Evolutionary conservation across 305 asterid species (phyloP).

Genomic region (Rubia peregrina): DNA sequence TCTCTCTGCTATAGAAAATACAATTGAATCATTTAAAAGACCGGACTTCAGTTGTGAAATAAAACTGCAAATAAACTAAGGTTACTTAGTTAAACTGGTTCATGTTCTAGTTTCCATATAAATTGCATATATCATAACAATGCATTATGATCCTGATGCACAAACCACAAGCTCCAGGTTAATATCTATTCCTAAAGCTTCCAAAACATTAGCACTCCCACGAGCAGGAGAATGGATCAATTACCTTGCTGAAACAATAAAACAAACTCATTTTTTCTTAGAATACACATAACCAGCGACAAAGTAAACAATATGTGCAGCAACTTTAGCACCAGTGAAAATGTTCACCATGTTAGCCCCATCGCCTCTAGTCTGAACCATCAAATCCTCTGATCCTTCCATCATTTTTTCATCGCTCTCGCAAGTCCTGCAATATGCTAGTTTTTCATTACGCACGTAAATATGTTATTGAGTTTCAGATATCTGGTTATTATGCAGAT

Average conservation of each 20-base stretch:
- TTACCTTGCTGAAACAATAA: conserved; percentile 66
- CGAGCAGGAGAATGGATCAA: conserved; percentile 77
- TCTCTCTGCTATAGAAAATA: too few species aligned
- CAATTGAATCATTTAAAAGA: too few species aligned
- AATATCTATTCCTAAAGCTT: conserved; percentile 59
- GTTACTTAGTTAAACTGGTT: not conserved
- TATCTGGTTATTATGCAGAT: too few species aligned
- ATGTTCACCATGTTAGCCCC: conserved; percentile 75
- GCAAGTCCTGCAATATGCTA: too few species aligned
- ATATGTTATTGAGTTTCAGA: too few species aligned
- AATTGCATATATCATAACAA: too few species aligned
- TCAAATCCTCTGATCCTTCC: conserved; percentile 53
- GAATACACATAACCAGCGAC: not conserved
- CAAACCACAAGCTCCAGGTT: conserved; percentile 62
- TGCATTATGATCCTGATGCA: not conserved
- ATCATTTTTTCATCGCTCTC: conserved; percentile 52
- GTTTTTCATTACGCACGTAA: too few species aligned
- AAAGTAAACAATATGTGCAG: not conserved
- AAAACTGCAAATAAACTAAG: not conserved
- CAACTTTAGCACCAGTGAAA: conserved; percentile 68
- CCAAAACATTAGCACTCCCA: conserved; percentile 82
- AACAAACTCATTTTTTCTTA: not conserved
- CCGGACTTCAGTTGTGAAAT: not conserved
- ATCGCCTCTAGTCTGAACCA: conserved; percentile 82
- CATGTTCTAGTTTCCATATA: not conserved